Evolutionary conservation across 345 rosid species (phyloP), one percentile per base, ranked within the genome.

Genomic region (Ricinus communis): DNA sequence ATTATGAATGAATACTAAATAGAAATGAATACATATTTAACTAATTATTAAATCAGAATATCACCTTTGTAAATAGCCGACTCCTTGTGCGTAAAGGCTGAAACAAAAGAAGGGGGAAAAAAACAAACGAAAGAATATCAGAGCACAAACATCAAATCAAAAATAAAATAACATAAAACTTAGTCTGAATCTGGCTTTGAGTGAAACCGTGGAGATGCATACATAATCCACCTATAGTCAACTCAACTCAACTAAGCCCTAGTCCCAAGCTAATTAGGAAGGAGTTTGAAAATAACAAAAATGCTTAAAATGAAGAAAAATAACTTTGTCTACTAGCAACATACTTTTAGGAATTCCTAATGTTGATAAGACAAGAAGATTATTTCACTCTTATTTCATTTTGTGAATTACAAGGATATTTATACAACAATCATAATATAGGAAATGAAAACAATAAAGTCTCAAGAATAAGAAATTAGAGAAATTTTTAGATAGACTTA

Each of bases 51-150:
- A 25, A 41, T 31, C 15, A 58, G 30, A 60, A 22, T 13, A 60
- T 74, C 70, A 94, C 98, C 95, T 88, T 91, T 11, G 88, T 82
- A 67, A 86, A 94, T 38, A 94, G 88, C 45, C 64, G 88, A 66
- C 87, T 94, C 83, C 96, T 91, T 0, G 95, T 88, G 31, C n/a
- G 90, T 65, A 94, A 87, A 56, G 98, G 98, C 98, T 94, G 90
- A 67, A 85, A 69, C 70, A 71, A 53, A 51, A 60, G 31, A 38
- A 70, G 59, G 69, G 31, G 24, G 12, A 12, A 8, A 57, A 22
- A 51, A 9, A 12, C 2, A 51, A 27, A n/a, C n/a, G n/a, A n/a
- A n/a, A 45, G 3, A 59, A 15, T n/a, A 60, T 19, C 25, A 33
- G 38, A 38, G 25, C 65, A 36, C 6, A 3, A 12, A 59, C 43